phyloP scores from a whole-genome alignment of 441 rosid species.

The Manihot esculenta region DNA sequence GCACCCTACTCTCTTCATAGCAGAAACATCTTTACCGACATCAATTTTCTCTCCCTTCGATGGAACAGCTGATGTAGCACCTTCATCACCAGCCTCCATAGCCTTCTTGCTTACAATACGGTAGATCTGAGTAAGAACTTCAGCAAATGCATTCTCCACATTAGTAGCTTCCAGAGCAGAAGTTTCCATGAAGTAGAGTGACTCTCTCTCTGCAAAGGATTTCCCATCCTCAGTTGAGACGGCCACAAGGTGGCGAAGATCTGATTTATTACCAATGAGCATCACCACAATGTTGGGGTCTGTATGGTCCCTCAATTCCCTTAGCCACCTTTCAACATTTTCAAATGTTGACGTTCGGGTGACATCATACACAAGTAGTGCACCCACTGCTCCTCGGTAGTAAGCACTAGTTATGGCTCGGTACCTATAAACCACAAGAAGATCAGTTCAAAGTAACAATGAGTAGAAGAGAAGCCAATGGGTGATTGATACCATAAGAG shows the following conservation, averaged over 20 bases:
- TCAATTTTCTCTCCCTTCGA: slow-evolving; percentile 82
- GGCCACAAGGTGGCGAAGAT: slow-evolving; percentile 84
- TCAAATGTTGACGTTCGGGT: slow-evolving; percentile 79
- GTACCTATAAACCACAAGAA: slow-evolving; percentile 43
- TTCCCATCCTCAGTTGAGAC: slow-evolving; percentile 79
- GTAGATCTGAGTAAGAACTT: slow-evolving; percentile 82
- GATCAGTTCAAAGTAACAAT: neutral
- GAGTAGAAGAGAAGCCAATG: neutral
- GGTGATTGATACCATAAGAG: neutral
- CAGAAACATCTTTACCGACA: slow-evolving; percentile 73
- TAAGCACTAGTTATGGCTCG: slow-evolving; percentile 92
- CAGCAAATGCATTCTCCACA: slow-evolving; percentile 75
- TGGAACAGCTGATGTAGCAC: slow-evolving; percentile 51
- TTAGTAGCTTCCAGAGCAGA: slow-evolving; percentile 81
- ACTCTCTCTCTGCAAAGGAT: slow-evolving; percentile 70
- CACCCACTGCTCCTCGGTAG: slow-evolving; percentile 88
- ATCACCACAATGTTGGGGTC: slow-evolving; percentile 87
- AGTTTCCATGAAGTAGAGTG: slow-evolving; percentile 87
- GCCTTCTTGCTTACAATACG: slow-evolving; percentile 78
- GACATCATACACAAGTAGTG: slow-evolving; percentile 78
- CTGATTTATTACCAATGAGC: slow-evolving; percentile 83
- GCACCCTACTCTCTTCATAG: slow-evolving; percentile 75
- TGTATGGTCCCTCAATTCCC: slow-evolving; percentile 81
- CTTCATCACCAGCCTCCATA: slow-evolving; percentile 59
- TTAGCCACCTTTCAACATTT: slow-evolving; percentile 73